A percentile compares a stretch with the other conserved stretches of the same genome.
Evolutionary conservation across 306 rosid species (phyloP).

Genomic region (Luffa aegyptiaca): DNA sequence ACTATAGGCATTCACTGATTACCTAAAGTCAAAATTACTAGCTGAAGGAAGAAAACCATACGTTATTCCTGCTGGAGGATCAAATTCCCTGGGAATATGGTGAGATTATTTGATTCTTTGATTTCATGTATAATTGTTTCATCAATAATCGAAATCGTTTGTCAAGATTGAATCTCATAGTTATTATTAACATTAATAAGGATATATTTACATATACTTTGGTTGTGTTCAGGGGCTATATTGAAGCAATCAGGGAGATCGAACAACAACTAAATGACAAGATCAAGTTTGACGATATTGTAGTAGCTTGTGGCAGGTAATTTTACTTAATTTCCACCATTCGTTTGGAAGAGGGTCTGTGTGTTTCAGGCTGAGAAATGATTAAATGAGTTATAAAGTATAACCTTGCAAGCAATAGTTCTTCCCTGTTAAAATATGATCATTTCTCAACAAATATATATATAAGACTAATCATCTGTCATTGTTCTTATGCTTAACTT

Average conservation of each 20-base stretch:
- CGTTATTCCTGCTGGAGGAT: constrained; percentile 84
- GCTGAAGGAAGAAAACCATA: constrained; percentile 78
- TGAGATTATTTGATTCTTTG: constrained; percentile 15
- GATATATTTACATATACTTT: background rate
- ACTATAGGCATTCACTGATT: constrained; percentile 43
- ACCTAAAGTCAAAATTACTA: constrained; percentile 54
- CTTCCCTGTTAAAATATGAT: too few species aligned
- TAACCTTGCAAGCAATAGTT: too few species aligned
- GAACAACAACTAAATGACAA: constrained; percentile 57
- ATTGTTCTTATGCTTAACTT: too few species aligned
- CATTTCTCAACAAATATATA: too few species aligned
- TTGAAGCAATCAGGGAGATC: constrained; percentile 65
- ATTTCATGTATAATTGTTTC: background rate
- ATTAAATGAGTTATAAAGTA: too few species aligned
- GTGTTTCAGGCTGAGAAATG: too few species aligned
- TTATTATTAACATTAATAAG: background rate
- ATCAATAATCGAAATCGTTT: too few species aligned
- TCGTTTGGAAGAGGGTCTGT: too few species aligned
- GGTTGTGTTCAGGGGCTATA: constrained; percentile 60
- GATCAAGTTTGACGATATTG: constrained; percentile 70
- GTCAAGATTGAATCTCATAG: too few species aligned
- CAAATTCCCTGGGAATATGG: constrained; percentile 86
- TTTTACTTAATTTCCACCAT: constrained; percentile 10
- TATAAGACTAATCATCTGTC: too few species aligned
- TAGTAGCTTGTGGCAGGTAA: constrained; percentile 84